Percentiles rank a stretch among this genome's conserved stretches.
Evolutionary conservation across 768 basidiomycete species (phyloP).

Genomic region (Tulasnella calospora): DNA sequence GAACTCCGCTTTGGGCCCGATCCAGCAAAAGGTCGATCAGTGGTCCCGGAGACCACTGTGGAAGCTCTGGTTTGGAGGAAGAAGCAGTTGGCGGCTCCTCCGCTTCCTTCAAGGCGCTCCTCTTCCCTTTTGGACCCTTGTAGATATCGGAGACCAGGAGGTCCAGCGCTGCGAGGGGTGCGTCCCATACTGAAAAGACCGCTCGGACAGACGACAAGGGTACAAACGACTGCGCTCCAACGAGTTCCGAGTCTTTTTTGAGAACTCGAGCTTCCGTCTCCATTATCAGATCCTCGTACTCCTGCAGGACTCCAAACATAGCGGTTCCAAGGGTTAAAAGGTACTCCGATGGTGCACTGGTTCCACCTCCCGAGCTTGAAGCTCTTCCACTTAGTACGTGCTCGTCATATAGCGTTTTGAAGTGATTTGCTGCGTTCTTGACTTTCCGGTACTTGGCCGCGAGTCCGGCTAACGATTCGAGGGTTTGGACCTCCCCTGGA

Average conservation of each 20-base stretch:
- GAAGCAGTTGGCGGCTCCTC: neutral
- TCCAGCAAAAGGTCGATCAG: conserved; percentile 73
- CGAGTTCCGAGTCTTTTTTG: conserved; percentile 64
- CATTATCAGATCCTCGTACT: conserved; percentile 75
- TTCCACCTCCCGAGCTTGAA: neutral
- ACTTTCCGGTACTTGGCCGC: conserved; percentile 72
- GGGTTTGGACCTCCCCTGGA: conserved; percentile 79
- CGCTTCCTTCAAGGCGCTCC: neutral
- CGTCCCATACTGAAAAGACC: conserved; percentile 82
- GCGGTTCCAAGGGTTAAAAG: conserved; percentile 72
- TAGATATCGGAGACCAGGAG: conserved; percentile 56
- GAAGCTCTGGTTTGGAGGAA: neutral
- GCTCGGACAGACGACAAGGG: conserved; percentile 80
- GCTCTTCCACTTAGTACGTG: neutral
- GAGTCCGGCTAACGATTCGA: conserved; percentile 72
- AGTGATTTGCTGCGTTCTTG: conserved; percentile 47
- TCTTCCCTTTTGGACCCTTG: conserved; percentile 23
- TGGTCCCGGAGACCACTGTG: conserved; percentile 62
- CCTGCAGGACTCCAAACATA: conserved; percentile 66
- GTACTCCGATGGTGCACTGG: conserved; percentile 46
- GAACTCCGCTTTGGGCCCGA: conserved; percentile 71
- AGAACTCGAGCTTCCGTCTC: conserved; percentile 78
- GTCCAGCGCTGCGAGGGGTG: conserved; percentile 69
- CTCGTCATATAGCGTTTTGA: neutral
- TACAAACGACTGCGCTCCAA: conserved; percentile 76